Conservation (phyloP, 2,329 filamentous ascomycete species). For the Ophiostoma montium region DNA sequence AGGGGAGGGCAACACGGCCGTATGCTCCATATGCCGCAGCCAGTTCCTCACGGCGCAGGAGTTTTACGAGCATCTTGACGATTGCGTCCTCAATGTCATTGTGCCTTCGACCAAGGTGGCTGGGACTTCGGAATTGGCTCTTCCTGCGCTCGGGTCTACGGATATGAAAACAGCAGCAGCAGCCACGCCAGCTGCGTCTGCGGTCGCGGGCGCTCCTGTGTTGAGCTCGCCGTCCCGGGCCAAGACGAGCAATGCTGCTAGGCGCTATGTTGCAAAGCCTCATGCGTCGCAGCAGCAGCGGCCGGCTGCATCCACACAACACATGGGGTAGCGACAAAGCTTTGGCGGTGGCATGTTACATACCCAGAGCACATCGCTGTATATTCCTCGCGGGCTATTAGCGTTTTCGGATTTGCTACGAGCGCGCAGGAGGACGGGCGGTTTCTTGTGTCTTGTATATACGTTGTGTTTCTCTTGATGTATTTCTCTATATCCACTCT, state of each 20-base stretch:
- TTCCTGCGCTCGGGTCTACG: background rate
- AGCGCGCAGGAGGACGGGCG: too few relatives aligned
- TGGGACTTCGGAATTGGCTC: slow-evolving; percentile 22
- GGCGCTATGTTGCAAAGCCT: background rate
- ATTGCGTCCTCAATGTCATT: slow-evolving; percentile 57
- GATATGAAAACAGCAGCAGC: background rate
- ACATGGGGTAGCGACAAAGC: background rate
- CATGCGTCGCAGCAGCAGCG: background rate
- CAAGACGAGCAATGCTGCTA: background rate
- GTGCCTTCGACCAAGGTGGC: slow-evolving; percentile 48
- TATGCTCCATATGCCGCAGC: slow-evolving; percentile 70
- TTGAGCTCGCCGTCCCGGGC: background rate
- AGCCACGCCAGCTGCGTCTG: background rate
- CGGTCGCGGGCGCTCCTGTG: background rate
- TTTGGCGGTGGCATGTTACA: too few relatives aligned
- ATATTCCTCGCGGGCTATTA: too few relatives aligned
- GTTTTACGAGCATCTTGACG: slow-evolving; percentile 93
- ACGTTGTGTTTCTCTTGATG: too few relatives aligned
- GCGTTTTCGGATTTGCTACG: too few relatives aligned
- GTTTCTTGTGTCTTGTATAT: too few relatives aligned
- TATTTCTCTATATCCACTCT: too few relatives aligned
- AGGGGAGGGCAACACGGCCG: slow-evolving; percentile 38
- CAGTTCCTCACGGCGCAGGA: slow-evolving; percentile 86
- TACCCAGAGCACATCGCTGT: too few relatives aligned
- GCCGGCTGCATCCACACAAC: background rate